phyloP scores from a whole-genome alignment of 768 basidiomycete genomes.

The Panaeolus papilionaceus region DNA sequence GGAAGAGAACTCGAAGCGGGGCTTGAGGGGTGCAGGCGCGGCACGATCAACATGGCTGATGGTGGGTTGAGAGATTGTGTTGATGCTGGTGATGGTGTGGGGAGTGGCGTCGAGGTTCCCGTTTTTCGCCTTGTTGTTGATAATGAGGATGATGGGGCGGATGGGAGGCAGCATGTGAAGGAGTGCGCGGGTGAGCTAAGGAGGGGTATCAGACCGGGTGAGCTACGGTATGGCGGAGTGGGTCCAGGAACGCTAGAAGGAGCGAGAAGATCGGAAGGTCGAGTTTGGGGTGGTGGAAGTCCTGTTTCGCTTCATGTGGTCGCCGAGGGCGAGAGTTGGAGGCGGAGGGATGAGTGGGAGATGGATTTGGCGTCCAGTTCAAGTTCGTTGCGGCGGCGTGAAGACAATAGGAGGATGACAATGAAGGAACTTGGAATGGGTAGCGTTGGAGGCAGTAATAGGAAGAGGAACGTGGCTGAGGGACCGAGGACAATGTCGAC shows the following conservation, averaged over 20 bases:
- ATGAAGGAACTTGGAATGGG: not conserved
- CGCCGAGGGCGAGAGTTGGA: not conserved
- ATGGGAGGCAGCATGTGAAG: not conserved
- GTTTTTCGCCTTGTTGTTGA: not conserved
- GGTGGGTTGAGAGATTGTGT: constrained; percentile 1
- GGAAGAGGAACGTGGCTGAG: not conserved
- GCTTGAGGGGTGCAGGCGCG: not conserved
- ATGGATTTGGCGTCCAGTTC: not conserved
- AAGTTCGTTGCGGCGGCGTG: not conserved
- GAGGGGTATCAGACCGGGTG: not conserved
- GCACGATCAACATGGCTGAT: not conserved
- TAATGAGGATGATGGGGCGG: not conserved
- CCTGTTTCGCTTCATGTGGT: not conserved
- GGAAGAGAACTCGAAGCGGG: not conserved
- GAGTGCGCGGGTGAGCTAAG: not conserved
- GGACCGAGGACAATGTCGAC: not conserved
- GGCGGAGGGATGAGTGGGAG: constrained; percentile 4
- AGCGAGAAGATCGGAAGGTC: not conserved
- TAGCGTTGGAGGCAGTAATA: not conserved
- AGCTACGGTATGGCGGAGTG: not conserved
- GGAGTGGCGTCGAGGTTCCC: not conserved
- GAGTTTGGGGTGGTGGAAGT: not conserved
- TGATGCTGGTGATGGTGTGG: not conserved
- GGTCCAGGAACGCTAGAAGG: not conserved
- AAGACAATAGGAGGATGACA: not conserved